Percentiles rank a stretch among this genome's conserved stretches.
phyloP scores from a whole-genome alignment of 2,329 filamentous ascomycete genomes.

The Penicillium sp. region DNA sequence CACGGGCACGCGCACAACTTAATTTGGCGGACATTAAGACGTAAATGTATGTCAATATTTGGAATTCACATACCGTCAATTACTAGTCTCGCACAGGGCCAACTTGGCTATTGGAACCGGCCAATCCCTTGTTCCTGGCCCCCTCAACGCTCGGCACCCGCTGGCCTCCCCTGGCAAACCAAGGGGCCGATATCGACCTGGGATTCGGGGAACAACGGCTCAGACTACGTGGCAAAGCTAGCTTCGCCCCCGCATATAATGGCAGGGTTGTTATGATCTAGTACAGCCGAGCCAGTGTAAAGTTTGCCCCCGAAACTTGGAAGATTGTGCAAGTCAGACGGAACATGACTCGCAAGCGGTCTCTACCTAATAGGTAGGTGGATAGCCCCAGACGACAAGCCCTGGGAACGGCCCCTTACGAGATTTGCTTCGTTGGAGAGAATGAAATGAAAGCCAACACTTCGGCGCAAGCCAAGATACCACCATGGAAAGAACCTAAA shows the following conservation, averaged over 20 bases:
- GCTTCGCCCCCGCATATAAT: background rate
- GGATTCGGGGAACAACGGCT: background rate
- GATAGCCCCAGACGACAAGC: background rate
- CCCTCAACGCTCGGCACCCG: background rate
- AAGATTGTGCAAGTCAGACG: background rate
- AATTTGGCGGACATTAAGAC: background rate
- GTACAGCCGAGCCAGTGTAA: background rate
- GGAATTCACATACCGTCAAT: background rate
- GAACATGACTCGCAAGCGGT: background rate
- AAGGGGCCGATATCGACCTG: background rate
- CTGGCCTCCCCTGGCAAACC: background rate
- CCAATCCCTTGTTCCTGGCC: background rate
- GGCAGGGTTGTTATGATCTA: background rate
- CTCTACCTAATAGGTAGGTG: background rate
- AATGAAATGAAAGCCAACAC: background rate
- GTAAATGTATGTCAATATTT: background rate
- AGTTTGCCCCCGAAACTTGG: background rate
- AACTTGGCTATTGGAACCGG: no score
- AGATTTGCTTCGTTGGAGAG: background rate
- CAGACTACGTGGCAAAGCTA: background rate
- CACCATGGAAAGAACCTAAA: background rate
- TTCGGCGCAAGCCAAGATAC: background rate
- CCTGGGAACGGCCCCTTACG: background rate
- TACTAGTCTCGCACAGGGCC: background rate
- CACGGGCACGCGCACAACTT: background rate